phyloP scores from a whole-genome alignment of 371 early-diverging fungal species.

The Batrachochytrium dendrobatidis region DNA sequence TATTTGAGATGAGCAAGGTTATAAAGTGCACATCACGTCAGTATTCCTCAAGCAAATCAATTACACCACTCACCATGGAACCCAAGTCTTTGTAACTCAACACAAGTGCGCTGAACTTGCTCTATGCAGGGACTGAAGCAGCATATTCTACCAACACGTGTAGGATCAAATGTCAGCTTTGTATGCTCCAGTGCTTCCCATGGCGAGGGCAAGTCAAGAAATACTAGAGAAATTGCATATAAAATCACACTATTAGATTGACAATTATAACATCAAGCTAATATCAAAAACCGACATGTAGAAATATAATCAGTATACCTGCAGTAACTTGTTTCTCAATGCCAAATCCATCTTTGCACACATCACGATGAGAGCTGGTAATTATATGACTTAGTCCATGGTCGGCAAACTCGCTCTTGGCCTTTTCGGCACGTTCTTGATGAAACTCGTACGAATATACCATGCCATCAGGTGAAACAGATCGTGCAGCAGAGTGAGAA shows the following conservation, averaged over 20 bases:
- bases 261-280: too few species aligned
- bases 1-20: background rate
- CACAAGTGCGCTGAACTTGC: conserved; percentile 75
- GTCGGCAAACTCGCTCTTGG: conserved; percentile 65
- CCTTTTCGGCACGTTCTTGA: conserved; percentile 63
- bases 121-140: conserved; percentile 95
- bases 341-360: conserved; percentile 85
- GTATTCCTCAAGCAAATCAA: background rate
- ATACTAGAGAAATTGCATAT: conserved; percentile 67
- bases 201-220: conserved; percentile 93
- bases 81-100: conserved; percentile 64
- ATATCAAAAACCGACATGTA: too few species aligned
- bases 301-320: too few species aligned
- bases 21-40: background rate
- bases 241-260: background rate
- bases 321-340: conserved; percentile 66
- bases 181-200: conserved; percentile 88
- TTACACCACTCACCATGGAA: conserved; percentile 55
- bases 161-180: conserved; percentile 69
- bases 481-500: conserved; percentile 85
- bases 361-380: conserved; percentile 73
- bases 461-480: conserved; percentile 77
- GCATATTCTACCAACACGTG: conserved; percentile 75
- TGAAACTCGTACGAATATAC: conserved; percentile 93
- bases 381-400: conserved; percentile 67